Evolutionary conservation across 106 monocot genomes (phyloP).

Genomic region (Dactylorhiza incarnata): DNA sequence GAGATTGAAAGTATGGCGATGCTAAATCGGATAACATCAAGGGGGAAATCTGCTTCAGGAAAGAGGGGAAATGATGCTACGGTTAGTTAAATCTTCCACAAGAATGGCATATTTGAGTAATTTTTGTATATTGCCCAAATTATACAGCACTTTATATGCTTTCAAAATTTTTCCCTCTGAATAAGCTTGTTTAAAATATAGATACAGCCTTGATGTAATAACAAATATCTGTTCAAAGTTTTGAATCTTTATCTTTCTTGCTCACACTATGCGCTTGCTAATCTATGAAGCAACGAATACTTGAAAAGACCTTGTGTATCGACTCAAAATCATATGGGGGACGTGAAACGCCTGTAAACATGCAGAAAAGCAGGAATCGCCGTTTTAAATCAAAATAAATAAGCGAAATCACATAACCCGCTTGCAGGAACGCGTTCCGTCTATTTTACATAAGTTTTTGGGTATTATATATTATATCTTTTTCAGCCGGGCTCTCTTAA

Average conservation of each 20-base stretch:
- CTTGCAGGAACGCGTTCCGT: no score
- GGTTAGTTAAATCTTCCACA: constrained; percentile 18
- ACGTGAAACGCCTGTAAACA: no score
- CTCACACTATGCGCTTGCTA: background rate
- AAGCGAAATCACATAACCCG: no score
- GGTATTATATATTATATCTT: no score
- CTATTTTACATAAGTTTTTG: no score
- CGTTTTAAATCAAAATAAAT: no score
- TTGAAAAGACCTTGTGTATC: no score
- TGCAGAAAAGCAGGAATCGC: no score
- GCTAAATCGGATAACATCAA: constrained; percentile 35
- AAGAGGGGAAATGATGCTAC: constrained; percentile 17
- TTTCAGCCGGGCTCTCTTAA: no score
- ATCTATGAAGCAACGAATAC: no score
- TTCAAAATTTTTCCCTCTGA: background rate
- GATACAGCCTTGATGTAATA: background rate
- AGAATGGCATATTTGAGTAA: background rate
- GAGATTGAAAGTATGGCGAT: constrained; percentile 34
- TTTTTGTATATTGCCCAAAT: background rate
- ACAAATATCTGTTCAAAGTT: background rate
- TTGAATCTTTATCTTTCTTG: background rate
- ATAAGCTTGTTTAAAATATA: background rate
- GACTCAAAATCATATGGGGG: no score
- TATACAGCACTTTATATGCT: background rate
- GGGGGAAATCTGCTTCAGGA: constrained; percentile 28